phyloP scores from a whole-genome alignment of 164 flowering plant genomes.

The Akebia trifoliata region DNA sequence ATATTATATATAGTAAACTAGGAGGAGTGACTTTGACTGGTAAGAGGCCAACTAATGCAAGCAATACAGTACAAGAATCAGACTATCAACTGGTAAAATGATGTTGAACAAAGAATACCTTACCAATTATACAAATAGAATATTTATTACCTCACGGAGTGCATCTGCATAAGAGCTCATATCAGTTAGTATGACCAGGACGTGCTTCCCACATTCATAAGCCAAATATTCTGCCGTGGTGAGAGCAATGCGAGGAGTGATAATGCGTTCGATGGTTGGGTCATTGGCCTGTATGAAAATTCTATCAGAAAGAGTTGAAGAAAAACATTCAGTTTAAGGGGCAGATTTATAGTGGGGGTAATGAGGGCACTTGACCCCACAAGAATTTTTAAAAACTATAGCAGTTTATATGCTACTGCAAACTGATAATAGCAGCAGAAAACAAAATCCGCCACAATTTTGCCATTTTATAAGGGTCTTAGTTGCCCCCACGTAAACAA shows the following conservation, averaged over 20 bases:
- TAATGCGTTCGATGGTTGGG: constrained; percentile 96
- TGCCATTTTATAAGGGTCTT: no score
- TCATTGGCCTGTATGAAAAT: constrained; percentile 76
- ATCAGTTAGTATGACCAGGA: constrained; percentile 89
- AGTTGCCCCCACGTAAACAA: no score
- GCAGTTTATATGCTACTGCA: no score
- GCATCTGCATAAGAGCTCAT: constrained; percentile 99
- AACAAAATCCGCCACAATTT: no score
- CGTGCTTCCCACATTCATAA: constrained; percentile 98
- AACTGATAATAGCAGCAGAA: no score
- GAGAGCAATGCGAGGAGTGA: constrained; percentile 93
- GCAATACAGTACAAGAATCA: background rate
- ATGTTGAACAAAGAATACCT: background rate
- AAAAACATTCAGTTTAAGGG: background rate
- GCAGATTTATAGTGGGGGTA: no score
- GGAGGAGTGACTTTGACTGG: no score
- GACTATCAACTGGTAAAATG: background rate
- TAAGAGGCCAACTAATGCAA: no score
- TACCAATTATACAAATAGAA: background rate
- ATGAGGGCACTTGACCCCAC: no score
- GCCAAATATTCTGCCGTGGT: constrained; percentile 98
- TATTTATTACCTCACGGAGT: constrained; percentile 75
- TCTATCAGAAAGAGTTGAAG: constrained; percentile 5
- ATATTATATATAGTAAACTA: no score
- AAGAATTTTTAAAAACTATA: no score